Conservation (phyloP, 148 eudicot genomes). For the Rhododendron kiyosumense region DNA sequence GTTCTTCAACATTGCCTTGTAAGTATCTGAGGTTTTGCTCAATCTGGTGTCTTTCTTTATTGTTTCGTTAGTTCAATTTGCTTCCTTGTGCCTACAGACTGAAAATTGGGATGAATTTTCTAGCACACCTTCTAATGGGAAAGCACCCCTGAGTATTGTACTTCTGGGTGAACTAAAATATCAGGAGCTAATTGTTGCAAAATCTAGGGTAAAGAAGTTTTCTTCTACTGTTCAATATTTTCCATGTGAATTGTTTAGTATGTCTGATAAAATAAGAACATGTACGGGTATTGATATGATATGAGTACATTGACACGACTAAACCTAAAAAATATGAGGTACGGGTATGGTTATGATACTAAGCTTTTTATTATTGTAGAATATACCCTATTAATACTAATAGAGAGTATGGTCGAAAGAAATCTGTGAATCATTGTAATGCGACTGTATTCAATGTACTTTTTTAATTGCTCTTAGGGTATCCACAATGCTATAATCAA, state of each 20-base stretch:
- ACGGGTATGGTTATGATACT: background rate
- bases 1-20: constrained; percentile 84
- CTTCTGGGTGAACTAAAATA: background rate
- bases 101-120: background rate
- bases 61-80: background rate
- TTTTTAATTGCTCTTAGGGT: no score
- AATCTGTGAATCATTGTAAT: no score
- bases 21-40: constrained; percentile 16
- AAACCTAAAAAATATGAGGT: background rate
- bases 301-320: background rate
- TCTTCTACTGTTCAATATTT: background rate
- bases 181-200: background rate
- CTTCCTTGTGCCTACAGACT: background rate
- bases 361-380: background rate
- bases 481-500: no score
- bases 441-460: no score
- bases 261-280: no score
- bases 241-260: background rate
- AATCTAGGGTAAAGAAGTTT: background rate
- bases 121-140: background rate
- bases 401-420: no score
- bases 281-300: no score
- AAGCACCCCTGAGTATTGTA: background rate
- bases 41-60: background rate
- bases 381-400: no score